Base-by-base conservation (phyloP, 768 basidiomycete species). In the Cystofilobasidium macerans region DNA sequence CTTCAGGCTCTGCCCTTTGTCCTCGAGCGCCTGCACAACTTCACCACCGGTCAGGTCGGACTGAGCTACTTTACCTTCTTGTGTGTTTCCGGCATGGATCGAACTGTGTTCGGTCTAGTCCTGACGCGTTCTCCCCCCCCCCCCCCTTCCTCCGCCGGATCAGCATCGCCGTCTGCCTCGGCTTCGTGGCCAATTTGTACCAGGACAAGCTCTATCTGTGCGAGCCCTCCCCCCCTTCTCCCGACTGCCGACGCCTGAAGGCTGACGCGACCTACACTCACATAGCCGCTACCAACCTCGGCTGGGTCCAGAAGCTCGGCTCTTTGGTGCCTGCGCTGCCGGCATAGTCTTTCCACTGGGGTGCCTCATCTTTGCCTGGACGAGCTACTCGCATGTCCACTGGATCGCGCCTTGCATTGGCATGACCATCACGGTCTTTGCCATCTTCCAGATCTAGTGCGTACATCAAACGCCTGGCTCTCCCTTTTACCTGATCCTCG, bases 401-500 rank as follows among this genome's bases (percentile, higher is more conserved):
- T 88, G 87, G 86, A 81, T 85, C 43, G 82, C 76, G 0, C 78
- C 81, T 28, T 78, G 78, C 26, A 79, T 86, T 33, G 86, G 82
- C 2, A 79, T 86, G 4, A 64, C 71, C 32, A 60, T 85, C 48
- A 82, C 81, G 70, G 78, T 81, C n/a, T 54, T 48, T 20, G 60
- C 54, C 0, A 54, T 61, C 30, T 67, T 58, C 38, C 54, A 57
- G 24, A 45, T 57, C n/a, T n/a, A n/a, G n/a, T n/a, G n/a, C n/a
- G n/a, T n/a, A n/a, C n/a, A n/a, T n/a, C n/a, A n/a, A n/a, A n/a
- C n/a, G n/a, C n/a, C n/a, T n/a, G n/a, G n/a, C n/a, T n/a, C n/a
- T n/a, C n/a, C n/a, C n/a, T n/a, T n/a, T n/a, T n/a, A n/a, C n/a
- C n/a, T n/a, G n/a, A n/a, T n/a, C n/a, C n/a, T n/a, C n/a, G n/a